phyloP scores from a whole-genome alignment of 495 filamentous ascomycete genomes.

The Aspergillus ostianus region DNA sequence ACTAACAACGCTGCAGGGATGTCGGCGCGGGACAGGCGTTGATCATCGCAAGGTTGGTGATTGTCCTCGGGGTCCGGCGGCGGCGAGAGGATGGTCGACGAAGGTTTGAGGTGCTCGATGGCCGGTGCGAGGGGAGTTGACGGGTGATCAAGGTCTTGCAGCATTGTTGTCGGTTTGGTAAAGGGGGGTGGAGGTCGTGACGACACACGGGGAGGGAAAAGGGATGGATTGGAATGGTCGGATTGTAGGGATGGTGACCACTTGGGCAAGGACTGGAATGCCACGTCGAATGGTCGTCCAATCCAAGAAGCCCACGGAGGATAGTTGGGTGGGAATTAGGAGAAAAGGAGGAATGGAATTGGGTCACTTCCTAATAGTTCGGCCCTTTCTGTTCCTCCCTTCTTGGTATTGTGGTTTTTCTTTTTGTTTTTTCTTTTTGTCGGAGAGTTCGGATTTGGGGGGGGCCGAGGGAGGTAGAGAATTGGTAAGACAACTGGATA shows the following conservation, averaged over 20 bases:
- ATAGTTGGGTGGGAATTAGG: slow-evolving; percentile 16
- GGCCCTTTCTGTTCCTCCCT: slow-evolving; percentile 3
- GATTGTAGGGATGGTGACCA: slow-evolving; percentile 21
- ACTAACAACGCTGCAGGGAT: slow-evolving; percentile 19
- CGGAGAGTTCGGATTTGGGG: background rate
- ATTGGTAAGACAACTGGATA: background rate
- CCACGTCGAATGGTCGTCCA: slow-evolving; percentile 33
- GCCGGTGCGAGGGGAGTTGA: slow-evolving; percentile 21
- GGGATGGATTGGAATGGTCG: slow-evolving; percentile 22
- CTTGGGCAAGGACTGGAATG: slow-evolving; percentile 34
- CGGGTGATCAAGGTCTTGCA: slow-evolving; percentile 18
- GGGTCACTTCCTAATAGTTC: slow-evolving; percentile 11
- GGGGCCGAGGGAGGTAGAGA: background rate
- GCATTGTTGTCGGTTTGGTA: slow-evolving; percentile 22
- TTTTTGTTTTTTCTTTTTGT: background rate
- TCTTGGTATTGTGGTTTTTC: background rate
- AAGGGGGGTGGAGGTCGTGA: slow-evolving; percentile 8
- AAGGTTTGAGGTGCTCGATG: slow-evolving; percentile 11
- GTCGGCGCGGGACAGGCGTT: slow-evolving; percentile 13
- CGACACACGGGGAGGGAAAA: slow-evolving; percentile 5
- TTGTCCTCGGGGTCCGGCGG: slow-evolving; percentile 10
- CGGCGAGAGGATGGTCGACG: slow-evolving; percentile 11
- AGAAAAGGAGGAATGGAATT: slow-evolving; percentile 17
- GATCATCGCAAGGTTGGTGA: slow-evolving; percentile 18
- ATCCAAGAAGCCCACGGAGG: slow-evolving; percentile 22